Evolutionary conservation across 2,329 filamentous ascomycete genomes (phyloP).

Genomic region (Fusarium praegraminearum): DNA sequence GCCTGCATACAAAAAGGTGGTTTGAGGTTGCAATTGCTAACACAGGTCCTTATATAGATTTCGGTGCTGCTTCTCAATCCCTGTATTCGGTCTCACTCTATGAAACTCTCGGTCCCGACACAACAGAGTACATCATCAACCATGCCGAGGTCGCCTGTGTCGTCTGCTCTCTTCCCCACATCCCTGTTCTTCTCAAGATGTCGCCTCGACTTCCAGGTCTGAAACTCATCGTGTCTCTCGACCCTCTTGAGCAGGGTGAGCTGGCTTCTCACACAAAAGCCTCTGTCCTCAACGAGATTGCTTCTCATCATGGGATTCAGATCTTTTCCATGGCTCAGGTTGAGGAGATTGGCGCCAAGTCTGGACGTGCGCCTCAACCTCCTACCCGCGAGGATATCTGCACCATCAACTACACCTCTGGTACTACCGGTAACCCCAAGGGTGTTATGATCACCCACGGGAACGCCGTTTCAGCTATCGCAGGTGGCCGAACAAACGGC

Average conservation of each 20-base stretch:
- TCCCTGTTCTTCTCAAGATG: conserved; percentile 84
- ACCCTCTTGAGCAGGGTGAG: conserved; percentile 85
- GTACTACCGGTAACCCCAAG: conserved; percentile 85
- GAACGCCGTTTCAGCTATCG: conserved; percentile 80
- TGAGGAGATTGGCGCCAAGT: conserved; percentile 80
- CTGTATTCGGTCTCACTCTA: conserved; percentile 94
- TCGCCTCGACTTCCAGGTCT: conserved; percentile 79
- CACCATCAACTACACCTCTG: conserved; percentile 93
- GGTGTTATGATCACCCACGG: conserved; percentile 85
- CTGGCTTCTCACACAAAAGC: conserved; percentile 81
- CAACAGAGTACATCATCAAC: conserved; percentile 96
- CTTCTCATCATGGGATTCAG: conserved; percentile 77
- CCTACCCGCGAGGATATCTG: conserved; percentile 81
- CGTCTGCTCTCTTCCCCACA: conserved; percentile 82
- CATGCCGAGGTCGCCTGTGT: conserved; percentile 83
- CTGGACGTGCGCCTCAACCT: conserved; percentile 76
- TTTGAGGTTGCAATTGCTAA: conserved; percentile 21
- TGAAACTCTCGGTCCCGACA: conserved; percentile 91
- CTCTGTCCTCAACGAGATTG: conserved; percentile 80
- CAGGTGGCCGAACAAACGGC: conserved; percentile 68
- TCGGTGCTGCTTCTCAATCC: conserved; percentile 87
- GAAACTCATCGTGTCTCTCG: conserved; percentile 89
- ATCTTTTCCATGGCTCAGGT: conserved; percentile 85
- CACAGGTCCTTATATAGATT: conserved; percentile 65
- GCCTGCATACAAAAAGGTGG: conserved; percentile 8